Percentiles rank a stretch among this genome's conserved stretches.
phyloP scores from a whole-genome alignment of 2,329 filamentous ascomycete genomes.

The Cladosporium sp. region DNA sequence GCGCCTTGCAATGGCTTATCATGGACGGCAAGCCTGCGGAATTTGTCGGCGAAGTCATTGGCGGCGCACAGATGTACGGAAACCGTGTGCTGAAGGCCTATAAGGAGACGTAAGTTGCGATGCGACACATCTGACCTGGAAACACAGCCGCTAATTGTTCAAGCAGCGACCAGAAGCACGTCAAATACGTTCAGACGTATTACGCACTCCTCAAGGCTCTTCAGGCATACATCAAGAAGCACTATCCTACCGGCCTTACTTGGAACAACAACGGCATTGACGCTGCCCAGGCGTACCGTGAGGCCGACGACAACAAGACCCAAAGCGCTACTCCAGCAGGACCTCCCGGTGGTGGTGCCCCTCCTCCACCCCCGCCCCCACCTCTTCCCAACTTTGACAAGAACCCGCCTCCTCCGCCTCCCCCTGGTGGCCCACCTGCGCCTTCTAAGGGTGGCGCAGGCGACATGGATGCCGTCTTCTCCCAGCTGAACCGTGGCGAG shows the following conservation, averaged over 20 bases:
- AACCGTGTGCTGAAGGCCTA: conserved; percentile 90
- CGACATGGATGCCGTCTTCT: conserved; percentile 85
- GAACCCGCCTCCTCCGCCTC: conserved; percentile 60
- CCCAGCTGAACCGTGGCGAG: conserved; percentile 83
- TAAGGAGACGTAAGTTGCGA: conserved; percentile 65
- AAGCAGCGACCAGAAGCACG: conserved; percentile 69
- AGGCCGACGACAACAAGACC: conserved; percentile 45
- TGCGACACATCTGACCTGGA: neutral
- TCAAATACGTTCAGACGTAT: conserved; percentile 90
- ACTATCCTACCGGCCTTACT: conserved; percentile 71
- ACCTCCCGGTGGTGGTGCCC: conserved; percentile 51
- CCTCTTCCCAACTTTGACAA: conserved; percentile 42
- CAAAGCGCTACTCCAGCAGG: conserved; percentile 44
- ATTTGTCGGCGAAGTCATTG: conserved; percentile 77
- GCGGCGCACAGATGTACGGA: conserved; percentile 86
- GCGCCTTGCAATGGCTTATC: conserved; percentile 85
- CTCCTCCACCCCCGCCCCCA: conserved; percentile 66
- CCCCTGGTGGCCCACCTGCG: conserved; percentile 49
- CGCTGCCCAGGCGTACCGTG: conserved; percentile 64
- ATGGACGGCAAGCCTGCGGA: conserved; percentile 79
- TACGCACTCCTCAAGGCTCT: conserved; percentile 86
- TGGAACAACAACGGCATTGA: conserved; percentile 82
- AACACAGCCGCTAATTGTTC: conserved; percentile 1
- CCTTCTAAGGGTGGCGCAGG: conserved; percentile 35
- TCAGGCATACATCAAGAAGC: conserved; percentile 75